Conservation (phyloP, 768 basidiomycete genomes). For the Neoboletus subvelutipes region DNA sequence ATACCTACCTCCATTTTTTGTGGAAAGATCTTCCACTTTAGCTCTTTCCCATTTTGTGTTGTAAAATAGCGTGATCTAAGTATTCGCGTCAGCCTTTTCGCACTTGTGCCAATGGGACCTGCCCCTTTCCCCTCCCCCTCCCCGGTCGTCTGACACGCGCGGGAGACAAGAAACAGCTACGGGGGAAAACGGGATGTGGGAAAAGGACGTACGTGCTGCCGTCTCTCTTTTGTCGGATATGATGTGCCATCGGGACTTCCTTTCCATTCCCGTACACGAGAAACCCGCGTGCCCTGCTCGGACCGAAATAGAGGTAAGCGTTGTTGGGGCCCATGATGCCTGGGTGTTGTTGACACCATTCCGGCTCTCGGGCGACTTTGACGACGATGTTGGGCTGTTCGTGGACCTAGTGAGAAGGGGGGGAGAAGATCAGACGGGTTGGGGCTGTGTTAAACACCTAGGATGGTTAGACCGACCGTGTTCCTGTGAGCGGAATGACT, state of each 20-base stretch:
- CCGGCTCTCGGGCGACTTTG: constrained; percentile 59
- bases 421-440: neutral
- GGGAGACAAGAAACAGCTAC: no score
- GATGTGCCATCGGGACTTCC: constrained; percentile 55
- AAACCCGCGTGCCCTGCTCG: constrained; percentile 57
- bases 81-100: neutral
- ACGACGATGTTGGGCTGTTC: constrained; percentile 61
- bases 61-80: constrained; percentile 75
- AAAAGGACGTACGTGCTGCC: constrained; percentile 53
- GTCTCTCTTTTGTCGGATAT: constrained; percentile 56
- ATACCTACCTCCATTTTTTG: constrained; percentile 64
- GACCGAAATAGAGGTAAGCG: constrained; percentile 76
- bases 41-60: constrained; percentile 63
- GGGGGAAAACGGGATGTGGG: neutral
- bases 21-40: constrained; percentile 70
- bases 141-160: neutral
- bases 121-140: neutral
- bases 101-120: no score
- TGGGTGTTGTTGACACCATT: constrained; percentile 67
- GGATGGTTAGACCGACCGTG: constrained; percentile 16
- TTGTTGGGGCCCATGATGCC: constrained; percentile 79
- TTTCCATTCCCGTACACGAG: constrained; percentile 68
- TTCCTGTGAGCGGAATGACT: constrained; percentile 12
- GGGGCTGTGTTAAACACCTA: neutral
- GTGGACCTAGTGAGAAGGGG: constrained; percentile 42